Percentiles rank a stretch among this genome's conserved stretches.
These are phyloP conservation scores for Batkoa obscura DNA, from an alignment of 371 early-diverging fungal species.

Conservation along the genomic window DNA sequence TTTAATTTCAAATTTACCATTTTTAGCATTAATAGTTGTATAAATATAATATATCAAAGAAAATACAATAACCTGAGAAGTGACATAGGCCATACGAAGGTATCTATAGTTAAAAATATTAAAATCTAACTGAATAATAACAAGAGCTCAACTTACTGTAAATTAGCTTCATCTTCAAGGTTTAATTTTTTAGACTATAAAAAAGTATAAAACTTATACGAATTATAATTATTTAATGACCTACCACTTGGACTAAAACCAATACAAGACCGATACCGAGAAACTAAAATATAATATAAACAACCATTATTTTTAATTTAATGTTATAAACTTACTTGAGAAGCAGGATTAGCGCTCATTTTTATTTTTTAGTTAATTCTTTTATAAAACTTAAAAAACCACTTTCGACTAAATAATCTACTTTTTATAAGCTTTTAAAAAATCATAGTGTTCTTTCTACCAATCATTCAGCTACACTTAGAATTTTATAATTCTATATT, in stretches of 20 bases:
- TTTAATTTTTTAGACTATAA: slow-evolving; percentile 1
- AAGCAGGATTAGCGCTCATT: too few relatives aligned
- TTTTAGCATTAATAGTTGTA: neutral
- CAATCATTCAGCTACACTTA: too few relatives aligned
- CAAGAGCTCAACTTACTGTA: slow-evolving; percentile 3
- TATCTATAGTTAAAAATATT: neutral
- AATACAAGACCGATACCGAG: neutral
- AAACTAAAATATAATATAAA: neutral
- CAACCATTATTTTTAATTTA: too few relatives aligned
- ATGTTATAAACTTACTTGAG: too few relatives aligned
- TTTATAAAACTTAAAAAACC: too few relatives aligned
- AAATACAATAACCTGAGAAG: neutral
- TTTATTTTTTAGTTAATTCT: too few relatives aligned
- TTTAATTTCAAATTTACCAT: too few relatives aligned
- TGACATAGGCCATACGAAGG: neutral
- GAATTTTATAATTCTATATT: too few relatives aligned
- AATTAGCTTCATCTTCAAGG: neutral
- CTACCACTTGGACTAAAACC: neutral
- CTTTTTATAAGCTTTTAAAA: too few relatives aligned
- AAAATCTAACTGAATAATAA: neutral
- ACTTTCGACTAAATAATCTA: too few relatives aligned
- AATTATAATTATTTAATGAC: neutral
- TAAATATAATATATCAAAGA: neutral
- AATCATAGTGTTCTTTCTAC: too few relatives aligned
- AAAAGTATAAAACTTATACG: too few relatives aligned